Conservation (phyloP, 805 yeast species). For the Wickerhamomyces pijperi region DNA sequence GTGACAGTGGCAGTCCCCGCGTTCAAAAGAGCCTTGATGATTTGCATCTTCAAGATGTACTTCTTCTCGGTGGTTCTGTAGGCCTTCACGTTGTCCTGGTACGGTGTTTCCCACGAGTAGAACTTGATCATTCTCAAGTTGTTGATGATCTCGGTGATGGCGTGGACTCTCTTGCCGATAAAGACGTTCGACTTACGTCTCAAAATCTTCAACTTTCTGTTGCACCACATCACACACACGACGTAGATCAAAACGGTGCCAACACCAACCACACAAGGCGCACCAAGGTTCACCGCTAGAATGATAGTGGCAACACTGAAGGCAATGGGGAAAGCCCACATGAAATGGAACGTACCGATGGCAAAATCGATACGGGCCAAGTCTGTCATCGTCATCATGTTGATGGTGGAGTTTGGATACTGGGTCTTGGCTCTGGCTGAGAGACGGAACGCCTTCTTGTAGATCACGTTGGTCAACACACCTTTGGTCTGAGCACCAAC, state of each 20-base stretch:
- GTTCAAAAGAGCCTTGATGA: conserved; percentile 49
- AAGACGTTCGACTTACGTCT: conserved; percentile 47
- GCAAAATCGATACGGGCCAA: conserved; percentile 73
- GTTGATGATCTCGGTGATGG: conserved; percentile 68
- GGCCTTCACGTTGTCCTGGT: conserved; percentile 40
- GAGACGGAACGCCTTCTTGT: conserved; percentile 56
- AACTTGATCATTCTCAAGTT: conserved; percentile 76
- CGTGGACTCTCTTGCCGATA: conserved; percentile 70
- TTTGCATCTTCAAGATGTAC: conserved; percentile 50
- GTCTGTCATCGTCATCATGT: conserved; percentile 75
- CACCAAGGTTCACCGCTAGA: conserved; percentile 60
- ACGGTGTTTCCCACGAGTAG: conserved; percentile 88
- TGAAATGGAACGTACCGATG: conserved; percentile 53
- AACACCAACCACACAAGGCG: conserved; percentile 60
- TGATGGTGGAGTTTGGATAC: conserved; percentile 59
- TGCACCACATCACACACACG: conserved; percentile 29
- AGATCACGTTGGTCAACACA: conserved; percentile 55
- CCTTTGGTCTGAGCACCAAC: conserved; percentile 67
- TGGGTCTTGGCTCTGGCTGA: conserved; percentile 45
- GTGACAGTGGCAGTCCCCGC: conserved; percentile 49
- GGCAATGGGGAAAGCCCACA: conserved; percentile 54
- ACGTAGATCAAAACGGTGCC: conserved; percentile 37
- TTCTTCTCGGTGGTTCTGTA: conserved; percentile 54
- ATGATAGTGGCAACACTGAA: conserved; percentile 53
- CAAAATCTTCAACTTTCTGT: conserved; percentile 39